phyloP scores from a whole-genome alignment of 768 basidiomycete genomes.

The Boletus rex-veris region DNA sequence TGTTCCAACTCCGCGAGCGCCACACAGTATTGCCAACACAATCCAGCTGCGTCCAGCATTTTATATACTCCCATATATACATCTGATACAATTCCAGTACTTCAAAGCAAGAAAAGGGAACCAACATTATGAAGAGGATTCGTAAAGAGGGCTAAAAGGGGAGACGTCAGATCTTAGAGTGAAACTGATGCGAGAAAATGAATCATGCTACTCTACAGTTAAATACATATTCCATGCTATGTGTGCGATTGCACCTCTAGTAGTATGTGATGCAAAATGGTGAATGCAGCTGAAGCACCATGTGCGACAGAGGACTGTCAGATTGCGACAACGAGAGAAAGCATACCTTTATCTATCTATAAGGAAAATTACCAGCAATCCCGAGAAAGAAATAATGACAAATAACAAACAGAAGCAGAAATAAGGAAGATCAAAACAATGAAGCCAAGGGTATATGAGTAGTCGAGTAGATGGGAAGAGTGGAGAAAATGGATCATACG shows the following conservation, averaged over 20 bases:
- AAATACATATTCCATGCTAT: slow-evolving; percentile 14
- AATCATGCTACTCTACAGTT: slow-evolving; percentile 4
- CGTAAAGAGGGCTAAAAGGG: neutral
- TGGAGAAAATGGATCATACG: neutral
- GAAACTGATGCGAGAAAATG: neutral
- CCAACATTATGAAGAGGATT: neutral
- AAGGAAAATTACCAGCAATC: neutral
- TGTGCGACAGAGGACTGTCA: neutral
- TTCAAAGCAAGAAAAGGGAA: neutral
- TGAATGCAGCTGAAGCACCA: neutral
- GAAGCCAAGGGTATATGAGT: neutral
- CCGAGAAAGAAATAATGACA: neutral
- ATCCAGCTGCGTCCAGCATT: neutral
- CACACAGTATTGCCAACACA: neutral
- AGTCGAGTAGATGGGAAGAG: neutral
- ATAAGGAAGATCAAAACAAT: neutral
- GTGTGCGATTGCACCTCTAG: slow-evolving; percentile 16
- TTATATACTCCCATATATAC: neutral
- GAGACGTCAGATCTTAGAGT: neutral
- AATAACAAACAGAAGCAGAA: neutral
- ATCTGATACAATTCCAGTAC: neutral
- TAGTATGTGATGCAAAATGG: slow-evolving; percentile 4
- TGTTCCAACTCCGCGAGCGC: slow-evolving; percentile 15
- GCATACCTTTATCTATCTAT: slow-evolving; percentile 1
- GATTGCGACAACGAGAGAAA: neutral